These are phyloP conservation scores for Gaeumannomyces sp. DNA, from an alignment of 2,329 filamentous ascomycete species.

Conservation along the genomic window DNA sequence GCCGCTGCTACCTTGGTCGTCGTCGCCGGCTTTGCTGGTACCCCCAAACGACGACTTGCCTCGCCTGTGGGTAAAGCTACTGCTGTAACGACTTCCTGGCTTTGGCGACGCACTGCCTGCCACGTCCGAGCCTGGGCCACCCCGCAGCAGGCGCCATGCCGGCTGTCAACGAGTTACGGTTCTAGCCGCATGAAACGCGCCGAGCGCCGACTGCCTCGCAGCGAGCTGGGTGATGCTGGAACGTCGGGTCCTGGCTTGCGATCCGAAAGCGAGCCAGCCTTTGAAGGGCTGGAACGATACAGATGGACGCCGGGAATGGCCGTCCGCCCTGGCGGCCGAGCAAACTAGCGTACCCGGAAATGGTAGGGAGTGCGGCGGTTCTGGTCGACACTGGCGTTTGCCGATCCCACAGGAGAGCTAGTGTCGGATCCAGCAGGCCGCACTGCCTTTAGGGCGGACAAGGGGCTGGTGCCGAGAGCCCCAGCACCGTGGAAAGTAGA, in stretches of 20 bases:
- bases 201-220: constrained; percentile 42
- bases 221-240: constrained; percentile 50
- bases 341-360: constrained; percentile 28
- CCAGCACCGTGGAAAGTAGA: constrained; percentile 85
- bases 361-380: constrained; percentile 47
- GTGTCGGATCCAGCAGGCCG: constrained; percentile 55
- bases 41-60: constrained; percentile 72
- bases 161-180: constrained; percentile 65
- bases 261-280: constrained; percentile 89
- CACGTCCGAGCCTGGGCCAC: constrained; percentile 54
- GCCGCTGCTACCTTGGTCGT: constrained; percentile 75
- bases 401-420: constrained; percentile 50
- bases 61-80: constrained; percentile 84
- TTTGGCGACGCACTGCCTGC: constrained; percentile 68
- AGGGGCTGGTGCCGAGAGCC: constrained; percentile 73
- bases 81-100: constrained; percentile 82
- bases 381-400: constrained; percentile 37
- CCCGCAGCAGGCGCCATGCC: constrained; percentile 68
- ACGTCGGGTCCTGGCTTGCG: constrained; percentile 49
- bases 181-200: constrained; percentile 50
- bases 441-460: constrained; percentile 72
- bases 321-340: constrained; percentile 41
- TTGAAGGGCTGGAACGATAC: constrained; percentile 94
- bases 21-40: constrained; percentile 58
- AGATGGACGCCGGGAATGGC: constrained; percentile 63